Conservation (phyloP, 1,284 basidiomycete species). For the Tilletiopsis washingtonensis region DNA sequence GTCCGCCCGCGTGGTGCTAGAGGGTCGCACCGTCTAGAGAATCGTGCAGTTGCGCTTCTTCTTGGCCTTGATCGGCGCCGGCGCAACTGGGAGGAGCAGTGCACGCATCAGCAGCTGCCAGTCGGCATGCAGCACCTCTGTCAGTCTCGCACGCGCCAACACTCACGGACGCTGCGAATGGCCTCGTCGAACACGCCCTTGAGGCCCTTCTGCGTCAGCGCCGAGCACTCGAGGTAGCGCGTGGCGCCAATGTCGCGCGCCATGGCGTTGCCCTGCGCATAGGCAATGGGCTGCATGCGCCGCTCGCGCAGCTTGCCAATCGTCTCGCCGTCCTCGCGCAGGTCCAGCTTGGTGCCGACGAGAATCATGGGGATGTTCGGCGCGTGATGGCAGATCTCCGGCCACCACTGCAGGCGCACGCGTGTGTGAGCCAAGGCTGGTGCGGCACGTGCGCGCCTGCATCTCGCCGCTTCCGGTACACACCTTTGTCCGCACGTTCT, state of each 20-base stretch:
- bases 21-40: too few species aligned
- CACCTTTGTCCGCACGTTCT: constrained; percentile 95
- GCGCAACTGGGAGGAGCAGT: constrained; percentile 17
- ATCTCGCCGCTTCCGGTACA: constrained; percentile 2
- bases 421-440: too few species aligned
- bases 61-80: constrained; percentile 38
- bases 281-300: constrained; percentile 87
- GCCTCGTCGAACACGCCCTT: constrained; percentile 47
- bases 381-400: constrained; percentile 68
- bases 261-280: constrained; percentile 82
- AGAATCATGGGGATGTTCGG: constrained; percentile 85
- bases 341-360: constrained; percentile 94
- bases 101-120: background rate
- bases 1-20: too few species aligned
- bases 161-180: constrained; percentile 35
- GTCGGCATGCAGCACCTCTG: background rate
- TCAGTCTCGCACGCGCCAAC: background rate
- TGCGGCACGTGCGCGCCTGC: too few species aligned
- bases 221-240: constrained; percentile 94
- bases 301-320: constrained; percentile 88
- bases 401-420: constrained; percentile 52
- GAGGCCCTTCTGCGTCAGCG: constrained; percentile 81
- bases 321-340: constrained; percentile 85
- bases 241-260: constrained; percentile 79
- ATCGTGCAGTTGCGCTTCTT: constrained; percentile 45